Conservation (phyloP, 1,284 basidiomycete species). For the Phenoliferia sp. region DNA sequence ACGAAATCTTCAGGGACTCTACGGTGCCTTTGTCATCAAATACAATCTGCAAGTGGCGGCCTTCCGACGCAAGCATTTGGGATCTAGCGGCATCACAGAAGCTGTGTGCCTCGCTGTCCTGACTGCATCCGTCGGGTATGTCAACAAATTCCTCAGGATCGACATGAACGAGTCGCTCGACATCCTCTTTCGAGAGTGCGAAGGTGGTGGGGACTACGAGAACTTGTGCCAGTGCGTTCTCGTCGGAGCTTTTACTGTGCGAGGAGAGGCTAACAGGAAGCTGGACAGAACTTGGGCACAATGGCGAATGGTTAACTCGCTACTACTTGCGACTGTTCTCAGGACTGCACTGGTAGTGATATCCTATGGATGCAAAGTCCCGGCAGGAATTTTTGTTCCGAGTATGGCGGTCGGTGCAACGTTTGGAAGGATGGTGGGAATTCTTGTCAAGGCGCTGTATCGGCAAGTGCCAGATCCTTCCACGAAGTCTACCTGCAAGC, state of each 20-base stretch:
- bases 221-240: conserved; percentile 84
- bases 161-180: conserved; percentile 98
- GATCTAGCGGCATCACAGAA: conserved; percentile 78
- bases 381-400: conserved; percentile 94
- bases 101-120: conserved; percentile 79
- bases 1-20: conserved; percentile 68
- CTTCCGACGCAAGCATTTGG: conserved; percentile 85
- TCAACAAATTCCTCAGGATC: conserved; percentile 89
- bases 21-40: conserved; percentile 94
- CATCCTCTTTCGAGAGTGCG: conserved; percentile 94
- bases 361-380: conserved; percentile 94
- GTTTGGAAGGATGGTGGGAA: conserved; percentile 92
- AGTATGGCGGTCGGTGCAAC: conserved; percentile 97
- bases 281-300: conserved; percentile 68
- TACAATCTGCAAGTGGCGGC: conserved; percentile 93
- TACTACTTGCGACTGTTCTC: conserved; percentile 85
- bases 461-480: too few species aligned
- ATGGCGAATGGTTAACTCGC: conserved; percentile 90
- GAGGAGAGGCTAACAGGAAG: background rate
- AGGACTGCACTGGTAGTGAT: conserved; percentile 81
- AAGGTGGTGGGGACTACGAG: conserved; percentile 85
- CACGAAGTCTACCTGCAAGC: too few species aligned
- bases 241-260: background rate
- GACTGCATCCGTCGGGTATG: conserved; percentile 88
- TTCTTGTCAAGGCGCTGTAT: conserved; percentile 88